Conservation (phyloP, 23 red algal species). For the Chondrus crispus region DNA sequence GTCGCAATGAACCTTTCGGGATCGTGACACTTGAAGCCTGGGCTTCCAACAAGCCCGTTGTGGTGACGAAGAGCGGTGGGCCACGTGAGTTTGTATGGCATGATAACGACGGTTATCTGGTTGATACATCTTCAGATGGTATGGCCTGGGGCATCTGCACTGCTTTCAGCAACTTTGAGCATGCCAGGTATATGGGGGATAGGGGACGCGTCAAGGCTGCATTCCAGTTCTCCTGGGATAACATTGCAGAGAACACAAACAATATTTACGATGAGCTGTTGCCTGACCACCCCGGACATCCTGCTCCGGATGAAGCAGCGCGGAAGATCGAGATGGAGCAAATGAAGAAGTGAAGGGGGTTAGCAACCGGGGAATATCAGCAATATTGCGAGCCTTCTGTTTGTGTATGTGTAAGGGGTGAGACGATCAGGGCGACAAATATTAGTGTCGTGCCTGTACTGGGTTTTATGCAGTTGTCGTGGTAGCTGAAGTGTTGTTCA, state of each 20-base stretch:
- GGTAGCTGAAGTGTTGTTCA: too few relatives aligned
- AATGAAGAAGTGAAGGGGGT: too few relatives aligned
- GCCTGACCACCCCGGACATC: slow-evolving; percentile 44
- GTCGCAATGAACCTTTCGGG: slow-evolving; percentile 97
- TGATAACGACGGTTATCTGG: slow-evolving; percentile 88
- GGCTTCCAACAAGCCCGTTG: slow-evolving; percentile 97
- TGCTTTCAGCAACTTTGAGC: slow-evolving; percentile 82
- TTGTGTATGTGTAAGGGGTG: too few relatives aligned
- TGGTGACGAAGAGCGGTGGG: slow-evolving; percentile 92
- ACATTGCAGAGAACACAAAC: slow-evolving; percentile 85
- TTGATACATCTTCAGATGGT: slow-evolving; percentile 68
- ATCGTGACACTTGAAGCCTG: slow-evolving; percentile 98
- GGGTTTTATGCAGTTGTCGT: too few relatives aligned
- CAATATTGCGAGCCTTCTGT: too few relatives aligned
- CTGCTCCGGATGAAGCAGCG: background rate
- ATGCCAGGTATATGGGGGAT: slow-evolving; percentile 84
- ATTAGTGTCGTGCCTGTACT: too few relatives aligned
- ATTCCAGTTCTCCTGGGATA: slow-evolving; percentile 87
- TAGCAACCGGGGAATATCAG: too few relatives aligned
- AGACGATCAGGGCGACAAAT: too few relatives aligned
- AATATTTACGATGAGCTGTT: slow-evolving; percentile 85
- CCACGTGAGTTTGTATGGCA: slow-evolving; percentile 97
- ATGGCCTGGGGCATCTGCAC: slow-evolving; percentile 91
- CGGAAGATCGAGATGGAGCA: too few relatives aligned
- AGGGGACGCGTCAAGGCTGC: slow-evolving; percentile 83